A percentile compares a stretch with the other conserved stretches of the same genome.
Conservation (phyloP, 1,284 basidiomycete species). For the Malassezia nana region DNA sequence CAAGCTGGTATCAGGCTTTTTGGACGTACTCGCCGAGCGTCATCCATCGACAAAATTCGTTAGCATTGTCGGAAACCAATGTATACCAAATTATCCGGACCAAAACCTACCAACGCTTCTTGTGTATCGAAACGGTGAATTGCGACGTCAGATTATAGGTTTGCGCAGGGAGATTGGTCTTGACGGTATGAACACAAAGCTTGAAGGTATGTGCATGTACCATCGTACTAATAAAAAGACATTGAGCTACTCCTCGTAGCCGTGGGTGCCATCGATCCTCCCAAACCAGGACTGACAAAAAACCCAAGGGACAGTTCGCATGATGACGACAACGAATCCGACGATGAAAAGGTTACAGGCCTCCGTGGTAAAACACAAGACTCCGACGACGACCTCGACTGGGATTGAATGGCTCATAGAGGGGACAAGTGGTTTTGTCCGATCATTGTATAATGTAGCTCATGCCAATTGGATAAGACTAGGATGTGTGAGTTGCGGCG, state of each 20-base stretch:
- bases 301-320: slow-evolving; percentile 18
- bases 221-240: slow-evolving; percentile 16
- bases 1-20: slow-evolving; percentile 63
- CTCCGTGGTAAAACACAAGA: slow-evolving; percentile 28
- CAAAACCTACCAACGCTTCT: slow-evolving; percentile 81
- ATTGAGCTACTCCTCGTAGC: slow-evolving; percentile 43
- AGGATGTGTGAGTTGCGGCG: too few relatives aligned
- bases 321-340: slow-evolving; percentile 20
- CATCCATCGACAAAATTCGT: slow-evolving; percentile 91
- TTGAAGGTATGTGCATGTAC: slow-evolving; percentile 59
- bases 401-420: slow-evolving; percentile 28
- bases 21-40: slow-evolving; percentile 64
- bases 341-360: slow-evolving; percentile 4
- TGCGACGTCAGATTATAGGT: slow-evolving; percentile 72
- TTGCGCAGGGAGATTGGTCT: slow-evolving; percentile 57
- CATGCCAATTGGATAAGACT: too few relatives aligned
- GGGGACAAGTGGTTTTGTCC: neutral
- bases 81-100: slow-evolving; percentile 91
- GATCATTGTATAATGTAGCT: too few relatives aligned
- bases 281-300: slow-evolving; percentile 12
- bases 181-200: slow-evolving; percentile 61
- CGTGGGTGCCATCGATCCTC: slow-evolving; percentile 35
- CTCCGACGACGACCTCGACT: slow-evolving; percentile 41
- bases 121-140: slow-evolving; percentile 80
- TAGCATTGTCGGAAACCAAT: slow-evolving; percentile 74